Evolutionary conservation across 208 protist genomes (phyloP).

Genomic region (Plasmodiophora brassicae): DNA sequence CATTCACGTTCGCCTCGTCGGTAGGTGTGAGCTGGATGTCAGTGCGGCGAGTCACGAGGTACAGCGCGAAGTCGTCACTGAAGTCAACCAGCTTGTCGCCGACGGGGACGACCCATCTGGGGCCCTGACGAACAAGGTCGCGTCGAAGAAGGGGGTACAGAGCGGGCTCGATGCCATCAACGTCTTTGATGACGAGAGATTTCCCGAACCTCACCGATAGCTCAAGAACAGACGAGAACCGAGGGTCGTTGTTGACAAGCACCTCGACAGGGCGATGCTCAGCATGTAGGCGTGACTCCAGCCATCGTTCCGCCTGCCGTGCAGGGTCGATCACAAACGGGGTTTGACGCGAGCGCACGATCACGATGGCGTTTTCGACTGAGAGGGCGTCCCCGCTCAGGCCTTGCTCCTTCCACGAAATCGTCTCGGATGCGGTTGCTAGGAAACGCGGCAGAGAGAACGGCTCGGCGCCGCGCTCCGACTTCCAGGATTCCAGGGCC

Average conservation of each 20-base stretch:
- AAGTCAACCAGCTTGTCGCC: constrained; percentile 93
- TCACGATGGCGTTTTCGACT: constrained; percentile 93
- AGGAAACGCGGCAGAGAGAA: constrained; percentile 86
- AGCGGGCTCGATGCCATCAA: constrained; percentile 87
- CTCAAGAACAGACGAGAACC: constrained; percentile 86
- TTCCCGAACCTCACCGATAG: constrained; percentile 95
- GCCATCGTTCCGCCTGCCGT: constrained; percentile 79
- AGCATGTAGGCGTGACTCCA: constrained; percentile 47
- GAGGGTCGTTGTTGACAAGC: constrained; percentile 78
- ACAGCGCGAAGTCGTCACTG: constrained; percentile 88
- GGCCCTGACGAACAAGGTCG: constrained; percentile 79
- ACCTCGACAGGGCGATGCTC: constrained; percentile 67
- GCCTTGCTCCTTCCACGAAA: constrained; percentile 88
- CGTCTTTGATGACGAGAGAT: constrained; percentile 89
- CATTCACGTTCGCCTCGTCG: constrained; percentile 76
- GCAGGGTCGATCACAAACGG: constrained; percentile 92
- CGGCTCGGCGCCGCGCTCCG: constrained; percentile 59
- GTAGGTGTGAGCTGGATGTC: constrained; percentile 80
- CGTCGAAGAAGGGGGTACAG: constrained; percentile 86
- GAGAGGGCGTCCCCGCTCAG: constrained; percentile 77
- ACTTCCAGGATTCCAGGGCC: constrained; percentile 71
- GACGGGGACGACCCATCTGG: constrained; percentile 83
- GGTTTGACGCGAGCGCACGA: constrained; percentile 68
- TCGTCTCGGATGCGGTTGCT: constrained; percentile 81
- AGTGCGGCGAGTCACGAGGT: constrained; percentile 80